Conservation (phyloP, 2,329 filamentous ascomycete species). For the Apiospora marii region DNA sequence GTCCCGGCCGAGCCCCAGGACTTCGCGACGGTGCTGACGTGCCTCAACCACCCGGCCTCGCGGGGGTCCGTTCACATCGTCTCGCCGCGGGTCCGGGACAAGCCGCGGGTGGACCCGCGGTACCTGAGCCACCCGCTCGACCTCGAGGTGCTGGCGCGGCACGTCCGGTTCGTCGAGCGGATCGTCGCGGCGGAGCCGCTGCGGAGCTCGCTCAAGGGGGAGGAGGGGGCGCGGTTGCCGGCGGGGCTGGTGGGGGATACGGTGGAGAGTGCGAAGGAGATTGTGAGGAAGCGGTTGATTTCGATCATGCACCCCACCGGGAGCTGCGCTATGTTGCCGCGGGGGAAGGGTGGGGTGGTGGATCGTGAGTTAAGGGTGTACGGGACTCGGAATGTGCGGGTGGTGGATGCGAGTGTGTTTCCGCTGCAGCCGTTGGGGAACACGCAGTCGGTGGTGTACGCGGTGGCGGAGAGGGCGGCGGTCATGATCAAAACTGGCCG, state of each 20-base stretch:
- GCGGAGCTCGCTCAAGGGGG: slow-evolving; percentile 46
- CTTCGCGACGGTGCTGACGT: slow-evolving; percentile 63
- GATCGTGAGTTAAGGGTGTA: slow-evolving; percentile 29
- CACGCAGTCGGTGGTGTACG: slow-evolving; percentile 29
- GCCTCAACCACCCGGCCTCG: slow-evolving; percentile 68
- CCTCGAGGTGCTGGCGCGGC: slow-evolving; percentile 57
- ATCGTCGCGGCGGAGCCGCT: slow-evolving; percentile 49
- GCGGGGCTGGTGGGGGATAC: slow-evolving; percentile 29
- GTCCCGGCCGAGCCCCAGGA: slow-evolving; percentile 47
- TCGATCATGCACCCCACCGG: slow-evolving; percentile 57
- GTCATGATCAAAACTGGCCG: slow-evolving; percentile 28
- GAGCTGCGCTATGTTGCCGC: slow-evolving; percentile 46
- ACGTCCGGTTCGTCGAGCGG: slow-evolving; percentile 51
- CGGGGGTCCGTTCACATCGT: slow-evolving; percentile 66
- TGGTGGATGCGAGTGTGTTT: slow-evolving; percentile 34
- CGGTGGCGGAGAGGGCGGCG: slow-evolving; percentile 32
- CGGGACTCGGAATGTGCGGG: slow-evolving; percentile 30
- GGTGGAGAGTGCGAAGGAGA: slow-evolving; percentile 45
- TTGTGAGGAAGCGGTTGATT: slow-evolving; percentile 46
- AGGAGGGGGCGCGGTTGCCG: slow-evolving; percentile 34
- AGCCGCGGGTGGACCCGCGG: slow-evolving; percentile 62
- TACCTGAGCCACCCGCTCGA: slow-evolving; percentile 65
- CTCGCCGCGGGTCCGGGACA: slow-evolving; percentile 48
- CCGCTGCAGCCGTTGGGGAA: slow-evolving; percentile 33
- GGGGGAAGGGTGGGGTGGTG: slow-evolving; percentile 32